phyloP scores from a whole-genome alignment of 2,329 filamentous ascomycete species.

The Colletotrichum destructivum region DNA sequence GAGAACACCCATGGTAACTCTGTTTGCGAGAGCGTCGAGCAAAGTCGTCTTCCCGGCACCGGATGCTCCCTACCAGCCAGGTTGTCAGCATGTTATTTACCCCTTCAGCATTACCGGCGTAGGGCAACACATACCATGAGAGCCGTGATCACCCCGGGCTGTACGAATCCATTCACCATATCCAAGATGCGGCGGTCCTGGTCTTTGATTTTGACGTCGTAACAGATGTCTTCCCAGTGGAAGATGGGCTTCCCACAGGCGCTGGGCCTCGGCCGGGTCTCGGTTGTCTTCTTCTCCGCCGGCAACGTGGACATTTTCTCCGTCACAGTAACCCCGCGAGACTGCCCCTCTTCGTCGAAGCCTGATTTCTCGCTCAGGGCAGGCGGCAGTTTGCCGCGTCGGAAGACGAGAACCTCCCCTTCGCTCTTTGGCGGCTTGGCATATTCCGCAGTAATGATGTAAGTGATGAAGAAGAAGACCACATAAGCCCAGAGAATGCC shows the following conservation, averaged over 20 bases:
- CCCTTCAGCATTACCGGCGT: too few relatives aligned
- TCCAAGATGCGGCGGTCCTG: slow-evolving; percentile 77
- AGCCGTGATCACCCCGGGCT: slow-evolving; percentile 81
- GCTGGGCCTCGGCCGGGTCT: slow-evolving; percentile 29
- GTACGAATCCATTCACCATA: slow-evolving; percentile 83
- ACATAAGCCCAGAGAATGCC: slow-evolving; percentile 78
- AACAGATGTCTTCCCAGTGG: slow-evolving; percentile 80
- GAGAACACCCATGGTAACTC: slow-evolving; percentile 82
- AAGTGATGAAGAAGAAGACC: slow-evolving; percentile 70
- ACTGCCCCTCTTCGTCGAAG: slow-evolving; percentile 32
- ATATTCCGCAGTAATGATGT: slow-evolving; percentile 76
- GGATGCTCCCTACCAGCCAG: slow-evolving; percentile 66
- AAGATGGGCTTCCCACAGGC: slow-evolving; percentile 61
- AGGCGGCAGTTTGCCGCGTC: slow-evolving; percentile 64
- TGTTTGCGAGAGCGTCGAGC: slow-evolving; percentile 79
- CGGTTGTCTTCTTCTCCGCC: neutral
- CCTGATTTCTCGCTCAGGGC: slow-evolving; percentile 44
- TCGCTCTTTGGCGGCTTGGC: slow-evolving; percentile 79
- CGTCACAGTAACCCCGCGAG: neutral
- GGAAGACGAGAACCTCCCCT: slow-evolving; percentile 80
- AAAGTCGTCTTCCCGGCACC: slow-evolving; percentile 85
- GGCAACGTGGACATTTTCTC: neutral
- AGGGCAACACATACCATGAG: slow-evolving; percentile 69
- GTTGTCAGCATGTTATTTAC: slow-evolving; percentile 42
- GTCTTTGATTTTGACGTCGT: slow-evolving; percentile 73